These are phyloP conservation scores for Fraxinus sp. DNA, from an alignment of 305 asterid species.

Conservation along the genomic window DNA sequence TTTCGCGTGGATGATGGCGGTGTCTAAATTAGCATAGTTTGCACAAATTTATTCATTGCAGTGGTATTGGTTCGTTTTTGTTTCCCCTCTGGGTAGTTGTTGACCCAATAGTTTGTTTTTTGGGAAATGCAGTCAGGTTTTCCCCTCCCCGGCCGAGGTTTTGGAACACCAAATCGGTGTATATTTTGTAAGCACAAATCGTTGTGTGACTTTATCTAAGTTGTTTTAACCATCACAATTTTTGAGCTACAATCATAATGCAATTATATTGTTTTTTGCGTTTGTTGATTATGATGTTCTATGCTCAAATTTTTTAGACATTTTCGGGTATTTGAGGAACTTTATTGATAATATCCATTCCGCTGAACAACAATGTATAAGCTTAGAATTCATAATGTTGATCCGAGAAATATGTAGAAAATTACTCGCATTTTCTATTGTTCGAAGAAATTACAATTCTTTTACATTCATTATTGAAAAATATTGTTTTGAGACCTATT, in stretches of 20 bases:
- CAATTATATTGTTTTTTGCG: not conserved
- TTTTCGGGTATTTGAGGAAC: not conserved
- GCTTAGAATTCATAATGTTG: not conserved
- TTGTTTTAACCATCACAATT: not conserved
- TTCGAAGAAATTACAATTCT: not conserved
- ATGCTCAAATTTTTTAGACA: not conserved
- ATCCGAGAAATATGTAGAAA: not conserved
- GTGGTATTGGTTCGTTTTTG: not conserved
- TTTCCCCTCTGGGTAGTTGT: not conserved
- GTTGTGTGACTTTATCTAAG: not conserved
- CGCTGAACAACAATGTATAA: not conserved
- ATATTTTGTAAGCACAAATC: not conserved
- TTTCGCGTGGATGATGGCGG: not conserved
- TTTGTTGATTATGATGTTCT: not conserved
- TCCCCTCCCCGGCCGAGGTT: not conserved
- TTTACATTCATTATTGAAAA: not conserved
- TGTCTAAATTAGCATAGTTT: not conserved
- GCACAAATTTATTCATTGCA: not conserved
- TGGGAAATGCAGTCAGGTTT: not conserved
- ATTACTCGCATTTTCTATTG: not conserved
- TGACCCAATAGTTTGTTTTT: constrained; percentile 11
- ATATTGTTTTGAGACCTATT: constrained; percentile 16
- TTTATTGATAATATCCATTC: not conserved
- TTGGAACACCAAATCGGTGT: constrained; percentile 14
- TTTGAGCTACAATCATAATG: not conserved